phyloP scores from a whole-genome alignment of 2,329 filamentous ascomycete genomes.

The Allantophomopsis cytisporea region DNA sequence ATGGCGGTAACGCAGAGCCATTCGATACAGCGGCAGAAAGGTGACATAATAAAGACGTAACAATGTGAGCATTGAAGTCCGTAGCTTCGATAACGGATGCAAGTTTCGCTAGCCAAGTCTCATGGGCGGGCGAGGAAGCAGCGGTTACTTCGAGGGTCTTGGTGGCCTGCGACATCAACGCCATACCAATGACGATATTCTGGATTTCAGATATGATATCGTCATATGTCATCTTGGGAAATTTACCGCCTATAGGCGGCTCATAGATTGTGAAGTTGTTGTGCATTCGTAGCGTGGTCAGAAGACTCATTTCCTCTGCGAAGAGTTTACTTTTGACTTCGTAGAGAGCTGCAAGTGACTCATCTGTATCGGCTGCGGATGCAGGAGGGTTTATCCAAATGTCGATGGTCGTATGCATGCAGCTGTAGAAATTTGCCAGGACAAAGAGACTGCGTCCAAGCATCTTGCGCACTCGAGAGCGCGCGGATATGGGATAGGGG shows the following conservation, averaged over 20 bases:
- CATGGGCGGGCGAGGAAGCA: not conserved
- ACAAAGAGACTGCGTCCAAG: conserved; percentile 55
- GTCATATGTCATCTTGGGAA: conserved; percentile 28
- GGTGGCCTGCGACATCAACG: conserved; percentile 1
- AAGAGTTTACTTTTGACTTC: conserved; percentile 35
- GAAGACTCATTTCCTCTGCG: conserved; percentile 47
- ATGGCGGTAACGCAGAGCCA: conserved; percentile 55
- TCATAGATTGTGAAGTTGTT: conserved; percentile 52
- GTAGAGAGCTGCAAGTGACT: conserved; percentile 18
- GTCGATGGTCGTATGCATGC: conserved; percentile 54
- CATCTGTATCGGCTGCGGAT: not conserved
- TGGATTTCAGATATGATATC: conserved; percentile 6
- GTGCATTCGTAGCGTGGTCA: conserved; percentile 46
- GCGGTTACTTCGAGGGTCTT: not conserved
- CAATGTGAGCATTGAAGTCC: conserved; percentile 42
- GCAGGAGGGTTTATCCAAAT: conserved; percentile 10
- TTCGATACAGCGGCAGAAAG: conserved; percentile 53
- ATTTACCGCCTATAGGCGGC: conserved; percentile 54
- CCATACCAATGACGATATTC: conserved; percentile 3
- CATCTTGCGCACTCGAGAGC: conserved; percentile 50
- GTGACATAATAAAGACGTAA: conserved; percentile 53
- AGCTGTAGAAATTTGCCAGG: conserved; percentile 59
- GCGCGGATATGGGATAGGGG: conserved; percentile 57
- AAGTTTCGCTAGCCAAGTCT: conserved; percentile 30
- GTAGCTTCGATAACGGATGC: conserved; percentile 35